Conservation (phyloP, 2,329 filamentous ascomycete species). For the Colletotrichum endophyticum region DNA sequence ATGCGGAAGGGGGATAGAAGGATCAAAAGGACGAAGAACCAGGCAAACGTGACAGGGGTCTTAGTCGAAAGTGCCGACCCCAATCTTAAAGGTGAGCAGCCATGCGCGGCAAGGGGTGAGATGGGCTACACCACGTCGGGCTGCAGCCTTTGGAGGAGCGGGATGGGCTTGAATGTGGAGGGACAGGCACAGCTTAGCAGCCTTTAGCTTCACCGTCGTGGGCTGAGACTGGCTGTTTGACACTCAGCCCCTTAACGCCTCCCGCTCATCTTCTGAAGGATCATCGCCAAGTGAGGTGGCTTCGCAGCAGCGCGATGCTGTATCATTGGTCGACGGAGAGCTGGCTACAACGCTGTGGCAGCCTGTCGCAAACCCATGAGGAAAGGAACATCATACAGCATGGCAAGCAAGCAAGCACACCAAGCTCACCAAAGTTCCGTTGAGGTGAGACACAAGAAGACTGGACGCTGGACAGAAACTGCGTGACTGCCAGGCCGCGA, state of each 20-base stretch:
- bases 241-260: constrained; percentile 7
- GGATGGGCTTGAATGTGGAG: background rate
- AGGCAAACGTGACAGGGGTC: background rate
- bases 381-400: background rate
- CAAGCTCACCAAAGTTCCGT: background rate
- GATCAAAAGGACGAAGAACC: background rate
- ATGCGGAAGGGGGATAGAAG: background rate
- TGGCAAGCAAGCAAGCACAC: background rate
- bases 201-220: background rate
- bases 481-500: background rate
- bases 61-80: background rate
- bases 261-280: background rate
- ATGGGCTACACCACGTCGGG: background rate
- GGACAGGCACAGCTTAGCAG: background rate
- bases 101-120: background rate
- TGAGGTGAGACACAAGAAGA: background rate
- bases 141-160: background rate
- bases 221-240: background rate
- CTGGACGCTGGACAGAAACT: background rate
- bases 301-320: background rate
- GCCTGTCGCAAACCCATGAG: background rate
- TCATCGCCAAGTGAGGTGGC: constrained; percentile 1
- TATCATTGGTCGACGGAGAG: background rate
- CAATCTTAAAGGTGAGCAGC: background rate
- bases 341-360: background rate